Base-by-base conservation (phyloP, 768 basidiomycete species). In the Trametes punicea region DNA sequence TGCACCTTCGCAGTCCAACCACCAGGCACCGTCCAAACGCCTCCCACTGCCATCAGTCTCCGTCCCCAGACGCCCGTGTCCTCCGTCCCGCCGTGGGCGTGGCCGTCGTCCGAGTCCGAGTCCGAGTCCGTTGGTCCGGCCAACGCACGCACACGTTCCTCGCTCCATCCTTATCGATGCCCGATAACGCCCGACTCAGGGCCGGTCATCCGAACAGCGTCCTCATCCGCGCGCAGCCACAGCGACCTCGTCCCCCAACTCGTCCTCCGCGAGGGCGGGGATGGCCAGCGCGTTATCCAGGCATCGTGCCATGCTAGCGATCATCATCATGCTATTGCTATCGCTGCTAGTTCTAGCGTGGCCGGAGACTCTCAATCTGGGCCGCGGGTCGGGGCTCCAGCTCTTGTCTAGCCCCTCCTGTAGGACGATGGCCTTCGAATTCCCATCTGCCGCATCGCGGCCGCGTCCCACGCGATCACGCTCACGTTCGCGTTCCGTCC, bases 1-100 rank as follows among this genome's bases (percentile, higher is more conserved):
- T n/a, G 13, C 38, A 30, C 41, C 57, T 49, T 58, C 57, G 45
- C 57, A 58, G 50, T 58, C 57, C 52, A 58, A 48, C 57, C 47
- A 47, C 53, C 57, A 58, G 57, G 57, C 57, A 58, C 57, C 45
- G 45, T 49, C 20, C 20, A 45, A 45, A 47, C 46, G 45, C 45
- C 46, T 41, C 54, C 46, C 34, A 18, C 33, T 47, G n/a, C n/a
- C n/a, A n/a, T n/a, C n/a, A n/a, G n/a, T n/a, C n/a, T n/a, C n/a
- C n/a, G n/a, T n/a, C n/a, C n/a, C n/a, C n/a, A n/a, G n/a, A n/a
- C n/a, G n/a, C n/a, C n/a, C 15, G 8, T 30, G 8, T 8, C 51
- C 18, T 27, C 39, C 27, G 15, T 18, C 26, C 1, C 36, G 9
- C 29, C 6, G 3, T 38, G n/a, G n/a, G n/a, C n/a, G n/a, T n/a